phyloP scores from a whole-genome alignment of 192 early-diverging fungal genomes.

The Podila horticola region DNA sequence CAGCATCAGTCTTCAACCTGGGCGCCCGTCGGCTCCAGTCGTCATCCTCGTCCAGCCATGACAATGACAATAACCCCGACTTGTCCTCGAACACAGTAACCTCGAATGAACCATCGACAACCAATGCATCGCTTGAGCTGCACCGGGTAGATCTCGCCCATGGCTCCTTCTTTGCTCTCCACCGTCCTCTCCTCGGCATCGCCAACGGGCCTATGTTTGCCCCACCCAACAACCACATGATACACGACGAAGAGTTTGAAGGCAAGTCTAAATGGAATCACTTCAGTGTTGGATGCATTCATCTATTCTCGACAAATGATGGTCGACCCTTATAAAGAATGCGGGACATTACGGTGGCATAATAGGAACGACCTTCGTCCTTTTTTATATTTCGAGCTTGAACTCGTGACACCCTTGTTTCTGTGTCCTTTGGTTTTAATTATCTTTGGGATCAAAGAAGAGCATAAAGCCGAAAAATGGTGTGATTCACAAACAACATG shows the following conservation, averaged over 20 bases:
- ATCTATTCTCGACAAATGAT: not conserved
- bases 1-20: not conserved
- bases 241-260: slow-evolving; percentile 36
- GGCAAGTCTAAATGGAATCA: slow-evolving; percentile 22
- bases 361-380: too few relatives aligned
- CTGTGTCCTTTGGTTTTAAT: too few relatives aligned
- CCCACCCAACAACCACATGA: slow-evolving; percentile 8
- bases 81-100: slow-evolving; percentile 16
- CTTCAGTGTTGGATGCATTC: not conserved
- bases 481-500: not conserved
- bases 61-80: slow-evolving; percentile 31
- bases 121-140: slow-evolving; percentile 34
- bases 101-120: slow-evolving; percentile 7
- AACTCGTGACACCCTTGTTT: too few relatives aligned
- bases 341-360: too few relatives aligned
- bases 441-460: too few relatives aligned
- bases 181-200: slow-evolving; percentile 46
- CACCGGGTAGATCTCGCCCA: slow-evolving; percentile 46
- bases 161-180: slow-evolving; percentile 51
- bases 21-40: slow-evolving; percentile 16
- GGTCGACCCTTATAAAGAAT: too few relatives aligned
- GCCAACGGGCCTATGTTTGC: slow-evolving; percentile 51
- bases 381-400: too few relatives aligned
- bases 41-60: slow-evolving; percentile 38
- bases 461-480: not conserved